Conservation (phyloP, 2,329 filamentous ascomycete species). For the Seiridium cupressi region DNA sequence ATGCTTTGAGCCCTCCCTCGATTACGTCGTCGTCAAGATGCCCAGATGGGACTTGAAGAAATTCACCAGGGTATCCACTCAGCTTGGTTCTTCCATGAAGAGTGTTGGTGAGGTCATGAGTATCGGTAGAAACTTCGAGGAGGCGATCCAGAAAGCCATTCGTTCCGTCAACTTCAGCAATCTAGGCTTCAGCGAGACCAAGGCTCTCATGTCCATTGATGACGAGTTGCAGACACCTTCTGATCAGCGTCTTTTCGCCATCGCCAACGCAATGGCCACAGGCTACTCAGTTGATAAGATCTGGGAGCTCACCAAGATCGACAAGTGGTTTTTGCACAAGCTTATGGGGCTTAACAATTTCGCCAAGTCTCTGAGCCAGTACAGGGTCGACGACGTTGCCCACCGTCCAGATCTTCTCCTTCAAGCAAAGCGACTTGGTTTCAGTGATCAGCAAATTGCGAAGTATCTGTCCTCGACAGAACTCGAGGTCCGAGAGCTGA, state of each 20-base stretch:
- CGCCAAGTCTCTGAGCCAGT: slow-evolving; percentile 71
- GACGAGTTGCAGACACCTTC: slow-evolving; percentile 96
- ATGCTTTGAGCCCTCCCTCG: slow-evolving; percentile 96
- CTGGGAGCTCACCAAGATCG: slow-evolving; percentile 97
- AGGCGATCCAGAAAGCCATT: slow-evolving; percentile 98
- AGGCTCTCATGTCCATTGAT: slow-evolving; percentile 91
- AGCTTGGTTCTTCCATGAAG: slow-evolving; percentile 98
- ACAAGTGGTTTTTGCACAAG: slow-evolving; percentile 96
- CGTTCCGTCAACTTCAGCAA: slow-evolving; percentile 94
- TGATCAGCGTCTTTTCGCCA: slow-evolving; percentile 94
- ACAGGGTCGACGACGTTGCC: slow-evolving; percentile 62
- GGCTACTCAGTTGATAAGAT: slow-evolving; percentile 96
- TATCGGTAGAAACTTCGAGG: slow-evolving; percentile 94
- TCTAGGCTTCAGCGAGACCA: slow-evolving; percentile 88
- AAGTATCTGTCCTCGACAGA: slow-evolving; percentile 96
- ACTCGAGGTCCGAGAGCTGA: slow-evolving; percentile 77
- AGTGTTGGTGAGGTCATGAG: slow-evolving; percentile 99
- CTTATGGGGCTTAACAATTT: slow-evolving; percentile 91
- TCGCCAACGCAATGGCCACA: slow-evolving; percentile 94
- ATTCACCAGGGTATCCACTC: slow-evolving; percentile 93
- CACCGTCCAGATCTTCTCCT: slow-evolving; percentile 66
- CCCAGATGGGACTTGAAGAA: slow-evolving; percentile 99
- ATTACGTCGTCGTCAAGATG: slow-evolving; percentile 99
- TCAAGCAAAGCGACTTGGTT: slow-evolving; percentile 89
- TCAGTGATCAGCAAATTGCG: slow-evolving; percentile 89